These are phyloP conservation scores for Starmerella asiatica DNA, from an alignment of 805 yeast genomes.

Conservation along the genomic window DNA sequence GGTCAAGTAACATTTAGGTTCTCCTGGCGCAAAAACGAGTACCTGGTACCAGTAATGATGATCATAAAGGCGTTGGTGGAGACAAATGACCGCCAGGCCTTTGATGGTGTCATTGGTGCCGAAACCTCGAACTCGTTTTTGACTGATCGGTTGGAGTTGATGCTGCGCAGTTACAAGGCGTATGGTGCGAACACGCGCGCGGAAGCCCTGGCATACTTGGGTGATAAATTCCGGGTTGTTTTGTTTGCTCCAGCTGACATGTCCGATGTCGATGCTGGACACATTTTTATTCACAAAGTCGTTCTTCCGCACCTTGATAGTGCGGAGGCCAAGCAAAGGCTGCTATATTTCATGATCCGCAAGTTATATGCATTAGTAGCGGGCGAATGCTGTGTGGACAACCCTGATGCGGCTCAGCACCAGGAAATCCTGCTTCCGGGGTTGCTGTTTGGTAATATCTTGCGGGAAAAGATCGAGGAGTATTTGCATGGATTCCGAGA, in stretches of 20 bases:
- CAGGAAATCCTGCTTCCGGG: conserved; percentile 95
- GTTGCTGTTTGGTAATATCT: conserved; percentile 87
- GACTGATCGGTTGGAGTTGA: conserved; percentile 92
- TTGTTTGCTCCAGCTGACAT: conserved; percentile 79
- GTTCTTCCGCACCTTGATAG: conserved; percentile 72
- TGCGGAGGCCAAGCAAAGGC: conserved; percentile 69
- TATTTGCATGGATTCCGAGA: conserved; percentile 58
- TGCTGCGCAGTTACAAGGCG: conserved; percentile 74
- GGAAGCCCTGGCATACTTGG: conserved; percentile 86
- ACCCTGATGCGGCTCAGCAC: conserved; percentile 98
- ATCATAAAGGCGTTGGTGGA: conserved; percentile 79
- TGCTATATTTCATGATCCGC: conserved; percentile 88
- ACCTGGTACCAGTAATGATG: conserved; percentile 85
- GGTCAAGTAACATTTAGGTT: conserved; percentile 95
- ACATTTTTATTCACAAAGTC: conserved; percentile 64
- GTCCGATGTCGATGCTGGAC: conserved; percentile 82
- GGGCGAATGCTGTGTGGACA: conserved; percentile 92
- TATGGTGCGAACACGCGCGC: conserved; percentile 66
- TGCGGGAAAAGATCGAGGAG: conserved; percentile 93
- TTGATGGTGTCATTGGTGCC: conserved; percentile 88
- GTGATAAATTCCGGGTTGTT: conserved; percentile 90
- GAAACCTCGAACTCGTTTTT: conserved; percentile 80
- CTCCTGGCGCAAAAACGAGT: conserved; percentile 94
- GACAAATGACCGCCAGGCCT: conserved; percentile 86
- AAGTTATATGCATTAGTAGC: conserved; percentile 89